Conservation (phyloP, 768 basidiomycete species). For the Boletus bicolor region DNA sequence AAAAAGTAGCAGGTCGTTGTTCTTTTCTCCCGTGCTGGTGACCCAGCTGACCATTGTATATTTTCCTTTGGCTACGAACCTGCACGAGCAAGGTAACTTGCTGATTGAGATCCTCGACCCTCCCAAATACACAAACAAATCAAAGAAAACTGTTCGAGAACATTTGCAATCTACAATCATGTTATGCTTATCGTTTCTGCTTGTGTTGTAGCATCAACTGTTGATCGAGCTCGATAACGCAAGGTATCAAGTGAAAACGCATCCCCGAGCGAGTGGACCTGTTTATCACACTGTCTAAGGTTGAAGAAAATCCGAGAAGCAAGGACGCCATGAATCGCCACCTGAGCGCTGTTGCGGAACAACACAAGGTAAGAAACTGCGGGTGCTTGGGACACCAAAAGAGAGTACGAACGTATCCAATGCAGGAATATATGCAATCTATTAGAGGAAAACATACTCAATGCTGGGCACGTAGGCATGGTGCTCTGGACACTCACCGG, state of each 20-base stretch:
- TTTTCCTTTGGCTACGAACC: neutral
- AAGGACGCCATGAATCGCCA: constrained; percentile 27
- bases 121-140: neutral
- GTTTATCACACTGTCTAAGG: constrained; percentile 18
- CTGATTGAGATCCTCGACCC: neutral
- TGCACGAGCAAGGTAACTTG: neutral
- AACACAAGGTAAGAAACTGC: constrained; percentile 5
- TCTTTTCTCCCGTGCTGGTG: neutral
- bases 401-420: constrained; percentile 22
- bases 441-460: neutral
- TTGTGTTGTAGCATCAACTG: neutral
- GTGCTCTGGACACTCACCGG: constrained; percentile 13
- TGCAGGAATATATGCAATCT: constrained; percentile 17
- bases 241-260: constrained; percentile 7
- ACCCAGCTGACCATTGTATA: constrained; percentile 3
- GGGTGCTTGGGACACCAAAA: neutral
- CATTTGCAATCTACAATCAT: neutral
- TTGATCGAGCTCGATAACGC: neutral
- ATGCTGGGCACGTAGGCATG: neutral
- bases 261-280: neutral
- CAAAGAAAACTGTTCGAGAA: neutral
- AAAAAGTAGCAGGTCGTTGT: constrained; percentile 21
- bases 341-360: constrained; percentile 20
- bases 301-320: constrained; percentile 30
- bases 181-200: neutral